Evolutionary conservation across 1,139 yeast genomes (phyloP).

Genomic region (Debaryomyces sp.): DNA sequence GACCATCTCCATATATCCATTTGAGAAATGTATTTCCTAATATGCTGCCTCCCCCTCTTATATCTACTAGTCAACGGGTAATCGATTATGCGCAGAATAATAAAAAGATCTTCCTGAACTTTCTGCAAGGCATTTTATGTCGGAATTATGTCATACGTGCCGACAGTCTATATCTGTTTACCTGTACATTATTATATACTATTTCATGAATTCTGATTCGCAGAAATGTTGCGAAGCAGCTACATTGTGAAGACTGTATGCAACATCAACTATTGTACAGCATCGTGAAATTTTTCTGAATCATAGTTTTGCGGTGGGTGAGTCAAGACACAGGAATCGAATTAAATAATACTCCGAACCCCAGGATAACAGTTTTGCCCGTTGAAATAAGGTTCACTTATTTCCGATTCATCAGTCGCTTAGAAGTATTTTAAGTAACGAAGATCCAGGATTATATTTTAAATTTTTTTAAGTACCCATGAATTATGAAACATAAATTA

Average conservation of each 20-base stretch:
- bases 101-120: not conserved
- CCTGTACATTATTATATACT: not conserved
- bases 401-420: not conserved
- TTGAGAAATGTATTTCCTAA: too few relatives aligned
- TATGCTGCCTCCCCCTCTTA: not conserved
- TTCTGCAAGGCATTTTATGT: too few relatives aligned
- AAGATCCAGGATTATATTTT: not conserved
- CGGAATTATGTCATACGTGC: not conserved
- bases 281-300: not conserved
- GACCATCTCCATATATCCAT: too few relatives aligned
- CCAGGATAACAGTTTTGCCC: not conserved
- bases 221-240: not conserved
- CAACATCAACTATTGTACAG: not conserved
- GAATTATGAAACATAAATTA: not conserved
- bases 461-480: not conserved
- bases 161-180: not conserved
- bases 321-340: not conserved
- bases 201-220: not conserved
- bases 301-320: not conserved
- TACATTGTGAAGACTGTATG: not conserved
- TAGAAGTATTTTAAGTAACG: too few relatives aligned
- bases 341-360: not conserved
- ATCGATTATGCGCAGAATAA: not conserved
- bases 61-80: not conserved
- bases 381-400: not conserved